Conservation (phyloP, 2,329 filamentous ascomycete species). For the Tolypocladium endophyticum region DNA sequence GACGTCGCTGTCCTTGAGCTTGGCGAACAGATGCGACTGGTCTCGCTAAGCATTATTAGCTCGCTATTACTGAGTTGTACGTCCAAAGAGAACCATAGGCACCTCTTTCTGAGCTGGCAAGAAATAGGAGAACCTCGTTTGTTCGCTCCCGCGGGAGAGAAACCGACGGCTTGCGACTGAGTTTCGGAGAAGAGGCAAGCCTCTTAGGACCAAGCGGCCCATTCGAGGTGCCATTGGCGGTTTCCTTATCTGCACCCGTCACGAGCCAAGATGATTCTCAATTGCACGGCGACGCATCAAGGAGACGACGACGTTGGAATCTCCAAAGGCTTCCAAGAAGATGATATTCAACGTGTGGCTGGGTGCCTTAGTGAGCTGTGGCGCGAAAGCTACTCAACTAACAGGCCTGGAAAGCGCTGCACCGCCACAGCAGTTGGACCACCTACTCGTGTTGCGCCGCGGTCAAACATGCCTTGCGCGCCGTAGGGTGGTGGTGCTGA, state of each 20-base stretch:
- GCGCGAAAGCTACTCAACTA: constrained; percentile 3
- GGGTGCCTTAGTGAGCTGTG: background rate
- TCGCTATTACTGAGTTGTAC: background rate
- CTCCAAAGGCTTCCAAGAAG: background rate
- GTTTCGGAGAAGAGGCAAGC: constrained; percentile 2
- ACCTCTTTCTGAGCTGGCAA: constrained; percentile 4
- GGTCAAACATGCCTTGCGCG: too few species aligned
- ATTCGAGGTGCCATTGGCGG: constrained; percentile 11
- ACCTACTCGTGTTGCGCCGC: too few species aligned
- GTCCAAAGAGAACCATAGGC: background rate
- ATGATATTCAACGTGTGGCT: constrained; percentile 3
- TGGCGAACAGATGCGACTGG: constrained; percentile 8
- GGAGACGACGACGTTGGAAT: background rate
- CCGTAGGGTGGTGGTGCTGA: too few species aligned
- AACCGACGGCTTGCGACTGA: constrained; percentile 1
- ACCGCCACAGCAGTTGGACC: constrained; percentile 10
- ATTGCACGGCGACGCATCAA: background rate
- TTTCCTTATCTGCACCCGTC: too few species aligned
- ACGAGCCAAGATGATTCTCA: background rate
- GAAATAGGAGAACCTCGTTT: constrained; percentile 12
- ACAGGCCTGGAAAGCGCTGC: constrained; percentile 1
- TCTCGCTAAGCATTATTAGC: constrained; percentile 3
- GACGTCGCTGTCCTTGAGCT: constrained; percentile 11
- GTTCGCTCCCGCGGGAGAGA: constrained; percentile 6
- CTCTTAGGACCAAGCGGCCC: constrained; percentile 9